phyloP scores from a whole-genome alignment of 345 rosid genomes.

The Citrus glauca region DNA sequence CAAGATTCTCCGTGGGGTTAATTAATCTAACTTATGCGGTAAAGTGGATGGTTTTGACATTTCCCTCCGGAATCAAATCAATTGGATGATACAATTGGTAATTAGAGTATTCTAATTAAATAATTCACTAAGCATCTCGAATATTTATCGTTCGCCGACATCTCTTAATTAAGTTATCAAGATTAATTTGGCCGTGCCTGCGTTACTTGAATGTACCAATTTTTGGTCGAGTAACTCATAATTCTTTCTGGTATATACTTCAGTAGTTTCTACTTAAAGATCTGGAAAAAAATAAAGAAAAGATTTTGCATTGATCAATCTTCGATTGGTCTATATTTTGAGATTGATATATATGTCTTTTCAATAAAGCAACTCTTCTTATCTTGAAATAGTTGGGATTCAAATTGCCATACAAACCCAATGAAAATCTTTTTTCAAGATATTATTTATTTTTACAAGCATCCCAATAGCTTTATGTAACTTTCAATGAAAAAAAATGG shows the following conservation, averaged over 20 bases:
- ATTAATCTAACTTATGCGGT: constrained; percentile 1
- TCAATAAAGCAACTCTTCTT: constrained; percentile 10
- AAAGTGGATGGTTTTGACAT: constrained; percentile 19
- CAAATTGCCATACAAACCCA: neutral
- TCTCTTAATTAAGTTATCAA: constrained; percentile 15
- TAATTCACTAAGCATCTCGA: constrained; percentile 18
- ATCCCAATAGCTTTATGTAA: constrained; percentile 11
- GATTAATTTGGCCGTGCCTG: constrained; percentile 21
- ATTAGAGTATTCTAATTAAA: constrained; percentile 3
- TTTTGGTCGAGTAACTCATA: constrained; percentile 6
- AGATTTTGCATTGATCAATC: constrained; percentile 9
- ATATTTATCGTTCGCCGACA: constrained; percentile 20
- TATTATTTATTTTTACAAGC: neutral
- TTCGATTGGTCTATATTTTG: neutral
- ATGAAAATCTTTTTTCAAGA: neutral
- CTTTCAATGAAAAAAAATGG: constrained; percentile 10
- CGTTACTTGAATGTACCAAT: constrained; percentile 29
- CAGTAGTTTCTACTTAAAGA: neutral
- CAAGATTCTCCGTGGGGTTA: constrained; percentile 14
- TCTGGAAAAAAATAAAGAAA: neutral
- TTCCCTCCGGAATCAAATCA: constrained; percentile 23
- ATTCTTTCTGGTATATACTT: constrained; percentile 26
- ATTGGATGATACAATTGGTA: constrained; percentile 7
- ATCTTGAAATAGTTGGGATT: neutral
- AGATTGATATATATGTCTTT: neutral